Conservation (phyloP, 2,329 filamentous ascomycete species). For the Fonsecaea erecta region DNA sequence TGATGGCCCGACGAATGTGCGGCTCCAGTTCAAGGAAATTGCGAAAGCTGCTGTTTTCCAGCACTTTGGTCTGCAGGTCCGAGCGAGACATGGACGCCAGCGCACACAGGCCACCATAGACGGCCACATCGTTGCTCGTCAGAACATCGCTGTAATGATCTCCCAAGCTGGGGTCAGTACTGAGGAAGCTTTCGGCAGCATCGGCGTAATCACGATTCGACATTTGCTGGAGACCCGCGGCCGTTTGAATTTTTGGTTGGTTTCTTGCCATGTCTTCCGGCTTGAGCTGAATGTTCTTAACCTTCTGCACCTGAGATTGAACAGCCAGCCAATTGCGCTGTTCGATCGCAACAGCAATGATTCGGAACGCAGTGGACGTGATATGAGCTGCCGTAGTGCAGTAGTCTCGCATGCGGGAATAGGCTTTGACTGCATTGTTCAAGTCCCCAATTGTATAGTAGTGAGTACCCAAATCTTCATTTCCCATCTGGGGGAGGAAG, state of each 20-base stretch:
- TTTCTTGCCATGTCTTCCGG: constrained; percentile 63
- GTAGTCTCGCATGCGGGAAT: constrained; percentile 85
- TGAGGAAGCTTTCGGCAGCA: constrained; percentile 74
- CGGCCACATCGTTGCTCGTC: constrained; percentile 83
- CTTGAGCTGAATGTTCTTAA: constrained; percentile 58
- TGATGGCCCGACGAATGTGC: constrained; percentile 88
- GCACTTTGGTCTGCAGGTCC: constrained; percentile 73
- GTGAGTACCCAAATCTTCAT: constrained; percentile 88
- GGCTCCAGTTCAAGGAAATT: constrained; percentile 90
- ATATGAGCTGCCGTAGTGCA: constrained; percentile 84
- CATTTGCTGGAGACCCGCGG: constrained; percentile 66
- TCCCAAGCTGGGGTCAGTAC: constrained; percentile 59
- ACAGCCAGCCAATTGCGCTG: constrained; percentile 77
- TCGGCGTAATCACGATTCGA: constrained; percentile 62
- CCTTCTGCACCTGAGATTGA: constrained; percentile 62
- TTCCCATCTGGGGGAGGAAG: constrained; percentile 73
- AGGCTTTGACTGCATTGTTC: constrained; percentile 73
- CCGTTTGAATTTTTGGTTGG: constrained; percentile 68
- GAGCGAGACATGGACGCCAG: constrained; percentile 85
- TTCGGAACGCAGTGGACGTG: constrained; percentile 76
- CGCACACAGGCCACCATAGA: constrained; percentile 88
- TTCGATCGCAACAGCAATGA: constrained; percentile 76
- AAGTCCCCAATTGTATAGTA: constrained; percentile 79
- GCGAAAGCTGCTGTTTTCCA: constrained; percentile 81
- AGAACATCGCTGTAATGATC: constrained; percentile 71